Evolutionary conservation across 2,329 filamentous ascomycete genomes (phyloP), one percentile per base, ranked within the genome.

Genomic region (Helicocarpus griseus): DNA sequence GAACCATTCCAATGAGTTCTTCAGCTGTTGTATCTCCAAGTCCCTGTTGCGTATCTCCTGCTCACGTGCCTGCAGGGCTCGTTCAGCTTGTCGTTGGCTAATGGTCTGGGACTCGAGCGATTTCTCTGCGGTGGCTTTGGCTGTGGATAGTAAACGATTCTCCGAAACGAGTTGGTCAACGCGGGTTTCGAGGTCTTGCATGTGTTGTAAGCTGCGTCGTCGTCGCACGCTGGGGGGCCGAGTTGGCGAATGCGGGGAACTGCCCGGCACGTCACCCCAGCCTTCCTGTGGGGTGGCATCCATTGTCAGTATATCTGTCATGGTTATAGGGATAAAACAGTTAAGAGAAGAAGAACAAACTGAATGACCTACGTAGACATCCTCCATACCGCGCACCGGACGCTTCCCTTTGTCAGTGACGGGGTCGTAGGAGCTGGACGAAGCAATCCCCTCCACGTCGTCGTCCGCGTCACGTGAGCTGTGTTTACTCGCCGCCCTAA

Each of bases 181-280:
- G 63, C 80, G 82, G 54, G 81, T 77, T 74, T 97, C 89, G 65
- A 98, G 83, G 63, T 98, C 91, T 65, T 79, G 73, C 55, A 97
- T 83, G 50, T 91, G 83, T 73, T 97, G 91, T 84, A 97, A 91
- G 77, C 91, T 97, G 72, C 95, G 93, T 65, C 91, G 87, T 66
- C 91, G 90, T 62, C 91, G 90, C 80, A 98, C 87, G 76, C 89
- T 96, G 65, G 90, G 89, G 62, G 93, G 90, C 70, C 91, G 84
- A 60, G 57, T 95, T 51, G 93, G 93, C 63, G 93, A 97, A 63
- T 86, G 83, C 64, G 91, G 89, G 67, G 89, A 95, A 26, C 22
- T 28, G 65, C 80, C 70, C 43, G 70, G 87, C 71, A 87, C 88
- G 73, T 95, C 89, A 73, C 91, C 91, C 76, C 83, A 90, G 73